phyloP scores from a whole-genome alignment of 2,329 filamentous ascomycete species.

The Trichoderma aggressivum region DNA sequence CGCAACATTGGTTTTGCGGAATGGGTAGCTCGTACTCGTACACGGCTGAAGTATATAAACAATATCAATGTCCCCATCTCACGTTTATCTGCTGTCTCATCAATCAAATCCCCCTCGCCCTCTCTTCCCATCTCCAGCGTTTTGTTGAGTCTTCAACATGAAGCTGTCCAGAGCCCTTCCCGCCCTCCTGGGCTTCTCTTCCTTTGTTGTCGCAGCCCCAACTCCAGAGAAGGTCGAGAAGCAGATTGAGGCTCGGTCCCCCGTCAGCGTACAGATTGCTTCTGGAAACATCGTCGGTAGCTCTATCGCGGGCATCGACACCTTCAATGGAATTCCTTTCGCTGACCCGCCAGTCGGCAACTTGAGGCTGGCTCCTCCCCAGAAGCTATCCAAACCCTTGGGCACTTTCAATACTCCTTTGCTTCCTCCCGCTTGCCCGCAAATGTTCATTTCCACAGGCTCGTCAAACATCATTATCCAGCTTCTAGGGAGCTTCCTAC shows the following conservation, averaged over 20 bases:
- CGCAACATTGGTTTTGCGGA: not conserved
- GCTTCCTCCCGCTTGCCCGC: conserved; percentile 62
- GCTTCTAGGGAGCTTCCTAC: conserved; percentile 48
- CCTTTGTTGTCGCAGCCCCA: conserved; percentile 11
- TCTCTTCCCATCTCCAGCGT: not conserved
- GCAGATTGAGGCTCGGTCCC: conserved; percentile 41
- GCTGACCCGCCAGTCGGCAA: conserved; percentile 64
- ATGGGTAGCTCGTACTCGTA: not conserved
- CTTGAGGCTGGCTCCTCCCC: conserved; percentile 67
- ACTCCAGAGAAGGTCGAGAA: conserved; percentile 36
- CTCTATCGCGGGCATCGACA: conserved; percentile 52
- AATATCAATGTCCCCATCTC: not conserved
- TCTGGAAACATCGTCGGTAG: conserved; percentile 56
- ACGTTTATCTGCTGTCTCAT: not conserved
- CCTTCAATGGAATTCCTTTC: conserved; percentile 72
- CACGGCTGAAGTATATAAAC: not conserved
- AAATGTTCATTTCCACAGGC: conserved; percentile 60
- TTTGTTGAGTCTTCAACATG: conserved; percentile 9
- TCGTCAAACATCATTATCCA: conserved; percentile 38
- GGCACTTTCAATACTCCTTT: conserved; percentile 61
- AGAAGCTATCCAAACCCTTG: conserved; percentile 50
- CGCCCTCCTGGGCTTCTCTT: conserved; percentile 15
- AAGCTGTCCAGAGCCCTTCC: conserved; percentile 4
- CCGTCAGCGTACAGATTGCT: conserved; percentile 52
- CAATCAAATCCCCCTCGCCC: not conserved